Percentiles rank a stretch among this genome's conserved stretches.
phyloP scores from a whole-genome alignment of 768 basidiomycete genomes.

The Pisolithus tinctorius region DNA sequence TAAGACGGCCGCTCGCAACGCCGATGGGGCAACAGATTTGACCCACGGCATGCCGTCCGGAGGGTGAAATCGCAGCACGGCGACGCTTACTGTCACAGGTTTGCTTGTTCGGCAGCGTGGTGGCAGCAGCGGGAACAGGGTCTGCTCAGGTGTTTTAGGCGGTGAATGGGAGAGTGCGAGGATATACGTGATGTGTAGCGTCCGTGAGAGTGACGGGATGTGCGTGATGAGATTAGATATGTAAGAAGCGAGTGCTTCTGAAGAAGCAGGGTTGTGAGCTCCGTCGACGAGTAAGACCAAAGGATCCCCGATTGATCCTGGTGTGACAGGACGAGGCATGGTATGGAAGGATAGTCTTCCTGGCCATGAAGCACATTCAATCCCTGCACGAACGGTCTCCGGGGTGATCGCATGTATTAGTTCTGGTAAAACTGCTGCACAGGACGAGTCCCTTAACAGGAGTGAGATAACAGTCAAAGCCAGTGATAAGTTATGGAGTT shows the following conservation, averaged over 20 bases:
- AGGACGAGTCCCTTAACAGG: slow-evolving; percentile 39
- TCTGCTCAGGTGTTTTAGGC: slow-evolving; percentile 71
- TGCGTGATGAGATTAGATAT: slow-evolving; percentile 30
- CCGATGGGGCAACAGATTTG: slow-evolving; percentile 45
- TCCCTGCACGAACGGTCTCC: slow-evolving; percentile 47
- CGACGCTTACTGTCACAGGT: slow-evolving; percentile 38
- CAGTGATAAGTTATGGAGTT: slow-evolving; percentile 75
- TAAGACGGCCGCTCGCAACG: slow-evolving; percentile 41
- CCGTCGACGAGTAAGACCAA: slow-evolving; percentile 75
- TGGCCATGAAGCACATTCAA: slow-evolving; percentile 61
- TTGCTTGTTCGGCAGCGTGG: slow-evolving; percentile 22
- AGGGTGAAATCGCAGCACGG: slow-evolving; percentile 57
- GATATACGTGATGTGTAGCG: slow-evolving; percentile 58
- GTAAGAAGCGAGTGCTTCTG: slow-evolving; percentile 60
- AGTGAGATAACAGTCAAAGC: slow-evolving; percentile 58
- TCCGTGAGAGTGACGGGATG: slow-evolving; percentile 12
- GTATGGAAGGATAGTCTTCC: slow-evolving; percentile 75
- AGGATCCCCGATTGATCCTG: slow-evolving; percentile 9
- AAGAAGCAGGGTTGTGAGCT: slow-evolving; percentile 86
- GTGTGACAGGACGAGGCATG: slow-evolving; percentile 16
- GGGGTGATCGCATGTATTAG: slow-evolving; percentile 37
- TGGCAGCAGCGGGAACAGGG: slow-evolving; percentile 60
- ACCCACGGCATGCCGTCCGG: slow-evolving; percentile 98
- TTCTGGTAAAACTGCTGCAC: slow-evolving; percentile 9
- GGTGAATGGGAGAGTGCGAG: slow-evolving; percentile 83